phyloP scores from a whole-genome alignment of 2,329 filamentous ascomycete genomes.

The Hyphodiscus sp. region DNA sequence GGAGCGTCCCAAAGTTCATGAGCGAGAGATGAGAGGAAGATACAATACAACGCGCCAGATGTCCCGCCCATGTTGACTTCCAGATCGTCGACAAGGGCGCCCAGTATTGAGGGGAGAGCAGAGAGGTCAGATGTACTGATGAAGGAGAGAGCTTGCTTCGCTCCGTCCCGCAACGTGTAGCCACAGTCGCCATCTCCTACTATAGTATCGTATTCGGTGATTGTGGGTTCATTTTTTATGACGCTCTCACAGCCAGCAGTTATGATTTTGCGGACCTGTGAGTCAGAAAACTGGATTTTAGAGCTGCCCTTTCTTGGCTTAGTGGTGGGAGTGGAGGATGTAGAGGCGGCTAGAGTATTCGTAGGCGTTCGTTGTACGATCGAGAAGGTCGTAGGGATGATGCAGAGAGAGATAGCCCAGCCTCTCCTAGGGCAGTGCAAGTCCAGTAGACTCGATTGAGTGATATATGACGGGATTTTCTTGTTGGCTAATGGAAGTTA shows the following conservation, averaged over 20 bases:
- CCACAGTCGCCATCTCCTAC: slow-evolving; percentile 31
- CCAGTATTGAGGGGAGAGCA: slow-evolving; percentile 16
- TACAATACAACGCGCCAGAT: slow-evolving; percentile 29
- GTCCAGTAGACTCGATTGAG: slow-evolving; percentile 20
- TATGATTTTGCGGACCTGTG: slow-evolving; percentile 15
- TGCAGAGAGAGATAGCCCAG: slow-evolving; percentile 22
- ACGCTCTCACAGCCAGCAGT: slow-evolving; percentile 17
- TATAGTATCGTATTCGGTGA: slow-evolving; percentile 44
- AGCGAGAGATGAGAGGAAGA: slow-evolving; percentile 24
- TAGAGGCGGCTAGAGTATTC: slow-evolving; percentile 6
- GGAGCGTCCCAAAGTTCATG: slow-evolving; percentile 12
- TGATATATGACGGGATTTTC: slow-evolving; percentile 14
- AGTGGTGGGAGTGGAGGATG: background rate
- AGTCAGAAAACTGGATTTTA: slow-evolving; percentile 12
- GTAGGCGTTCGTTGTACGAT: slow-evolving; percentile 8
- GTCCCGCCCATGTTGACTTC: slow-evolving; percentile 30
- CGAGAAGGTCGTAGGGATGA: slow-evolving; percentile 12
- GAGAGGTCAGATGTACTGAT: slow-evolving; percentile 15
- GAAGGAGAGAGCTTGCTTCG: slow-evolving; percentile 28
- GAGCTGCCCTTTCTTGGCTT: slow-evolving; percentile 5
- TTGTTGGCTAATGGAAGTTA: slow-evolving; percentile 13
- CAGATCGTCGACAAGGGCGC: slow-evolving; percentile 23
- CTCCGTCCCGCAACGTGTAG: slow-evolving; percentile 24
- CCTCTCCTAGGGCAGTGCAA: slow-evolving; percentile 15
- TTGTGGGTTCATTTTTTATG: slow-evolving; percentile 40